phyloP scores from a whole-genome alignment of 2,329 filamentous ascomycete species.

The Ophiostoma pallidulum region DNA sequence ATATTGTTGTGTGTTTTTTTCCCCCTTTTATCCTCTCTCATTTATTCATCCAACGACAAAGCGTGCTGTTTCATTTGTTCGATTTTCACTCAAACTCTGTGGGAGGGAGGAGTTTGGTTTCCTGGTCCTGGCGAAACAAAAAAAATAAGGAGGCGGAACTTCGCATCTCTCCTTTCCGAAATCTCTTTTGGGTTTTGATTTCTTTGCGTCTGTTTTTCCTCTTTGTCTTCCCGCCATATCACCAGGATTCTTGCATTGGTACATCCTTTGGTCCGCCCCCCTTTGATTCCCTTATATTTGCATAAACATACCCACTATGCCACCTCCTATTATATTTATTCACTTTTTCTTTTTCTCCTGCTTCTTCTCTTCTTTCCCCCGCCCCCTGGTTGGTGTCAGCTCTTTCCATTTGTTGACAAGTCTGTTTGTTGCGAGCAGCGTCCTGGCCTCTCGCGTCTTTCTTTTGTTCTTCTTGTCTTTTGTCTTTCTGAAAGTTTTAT shows the following conservation, averaged over 20 bases:
- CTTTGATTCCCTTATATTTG: no score
- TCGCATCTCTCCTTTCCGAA: no score
- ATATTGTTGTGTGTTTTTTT: not conserved
- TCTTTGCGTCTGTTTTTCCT: not conserved
- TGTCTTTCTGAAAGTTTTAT: no score
- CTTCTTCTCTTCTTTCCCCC: not conserved
- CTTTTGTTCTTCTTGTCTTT: no score
- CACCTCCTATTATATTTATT: not conserved
- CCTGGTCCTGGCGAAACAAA: not conserved
- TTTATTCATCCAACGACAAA: not conserved
- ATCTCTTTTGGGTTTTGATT: not conserved
- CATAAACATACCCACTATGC: slow-evolving; percentile 5
- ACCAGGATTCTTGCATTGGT: not conserved
- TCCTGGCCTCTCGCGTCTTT: no score
- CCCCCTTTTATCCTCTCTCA: not conserved
- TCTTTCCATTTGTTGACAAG: not conserved
- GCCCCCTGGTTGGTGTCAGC: not conserved
- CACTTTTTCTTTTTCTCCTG: not conserved
- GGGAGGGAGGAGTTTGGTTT: not conserved
- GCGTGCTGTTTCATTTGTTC: not conserved
- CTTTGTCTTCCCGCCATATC: not conserved
- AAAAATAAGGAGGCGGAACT: no score
- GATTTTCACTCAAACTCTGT: not conserved
- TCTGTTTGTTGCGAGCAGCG: not conserved
- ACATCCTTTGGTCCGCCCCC: not conserved